Evolutionary conservation across 352 stramenopile species (phyloP), one percentile per base, ranked within the genome.

Genomic region (Halophytophthora polymorphica): DNA sequence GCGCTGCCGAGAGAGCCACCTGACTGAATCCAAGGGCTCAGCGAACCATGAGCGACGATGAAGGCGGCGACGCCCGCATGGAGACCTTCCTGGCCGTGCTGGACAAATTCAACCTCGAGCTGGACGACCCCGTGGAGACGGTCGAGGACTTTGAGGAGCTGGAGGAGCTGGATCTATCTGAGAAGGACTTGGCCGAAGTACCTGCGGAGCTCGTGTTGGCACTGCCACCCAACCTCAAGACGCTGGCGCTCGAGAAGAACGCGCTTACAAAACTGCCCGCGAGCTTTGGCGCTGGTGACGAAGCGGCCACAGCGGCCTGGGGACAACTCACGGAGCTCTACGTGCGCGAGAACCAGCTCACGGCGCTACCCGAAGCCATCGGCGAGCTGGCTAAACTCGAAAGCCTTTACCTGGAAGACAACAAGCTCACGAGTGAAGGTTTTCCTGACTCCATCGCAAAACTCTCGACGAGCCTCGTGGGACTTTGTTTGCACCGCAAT

Each of bases 371-470:
- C 0, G 22, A 52, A 5, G 62, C 58, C 15, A 82, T 95, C 33
- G 62, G 73, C 12, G 51, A 84, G 6, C 61, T 92, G 0, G 46
- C 61, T 6, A 67, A 83, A 18, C 71, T 96, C 18, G 83, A 96
- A 61, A 87, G 72, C 45, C 29, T 96, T 13, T 95, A 93, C 23
- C 60, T 96, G 23, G 86, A 96, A 71, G 83, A 93, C 55, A 96
- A 96, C 47, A 64, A 81, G 29, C 50, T 95, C 39, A 87, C 76
- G 17, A 61, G 53, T 8, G 61, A 71, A 3, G 73, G 81, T 6
- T 77, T 96, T 48, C 83, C 83, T 0, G 49, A 73, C 15, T 53
- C 56, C 15, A 69, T 96, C 31, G 61, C 55, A 2, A 53, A 69
- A 7, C 66, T 93, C 1, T 56, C 64, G 4, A 37, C 54, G n/a